phyloP scores from a whole-genome alignment of 305 asterid genomes.

The Fraxinus greggii region DNA sequence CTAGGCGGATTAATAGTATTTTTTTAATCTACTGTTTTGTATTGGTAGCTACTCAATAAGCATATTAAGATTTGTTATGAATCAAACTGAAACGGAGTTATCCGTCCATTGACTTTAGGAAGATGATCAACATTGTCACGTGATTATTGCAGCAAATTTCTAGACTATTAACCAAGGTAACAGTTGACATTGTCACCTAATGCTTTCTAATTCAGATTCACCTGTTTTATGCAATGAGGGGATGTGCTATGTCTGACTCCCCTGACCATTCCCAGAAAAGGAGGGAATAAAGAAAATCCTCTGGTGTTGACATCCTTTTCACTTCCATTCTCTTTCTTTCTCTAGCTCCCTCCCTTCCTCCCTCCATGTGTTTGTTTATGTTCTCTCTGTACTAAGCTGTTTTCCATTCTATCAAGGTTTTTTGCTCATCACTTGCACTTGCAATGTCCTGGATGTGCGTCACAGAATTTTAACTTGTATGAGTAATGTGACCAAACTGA shows the following conservation, averaged over 20 bases:
- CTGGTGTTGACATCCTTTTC: neutral
- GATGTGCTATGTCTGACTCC: neutral
- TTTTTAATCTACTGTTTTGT: neutral
- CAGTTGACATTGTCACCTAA: neutral
- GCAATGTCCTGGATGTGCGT: neutral
- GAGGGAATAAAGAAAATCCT: neutral
- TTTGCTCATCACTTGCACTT: neutral
- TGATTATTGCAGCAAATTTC: neutral
- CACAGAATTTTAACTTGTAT: conserved; percentile 9
- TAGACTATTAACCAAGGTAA: neutral
- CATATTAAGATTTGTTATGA: neutral
- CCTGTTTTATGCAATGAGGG: neutral
- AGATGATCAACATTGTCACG: neutral
- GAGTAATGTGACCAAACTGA: conserved; percentile 3
- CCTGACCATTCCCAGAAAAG: neutral
- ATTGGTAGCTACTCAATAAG: neutral
- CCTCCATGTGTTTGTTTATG: too few species aligned
- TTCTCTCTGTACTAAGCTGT: neutral
- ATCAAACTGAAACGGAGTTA: neutral
- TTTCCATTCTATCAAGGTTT: neutral
- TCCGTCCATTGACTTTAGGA: neutral
- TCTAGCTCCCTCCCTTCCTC: neutral
- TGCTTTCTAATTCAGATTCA: neutral
- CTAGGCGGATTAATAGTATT: neutral
- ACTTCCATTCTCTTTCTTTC: neutral